These are phyloP conservation scores for Conticribra guillardii DNA, from an alignment of 108 stramenopile species.

Conservation along the genomic window DNA sequence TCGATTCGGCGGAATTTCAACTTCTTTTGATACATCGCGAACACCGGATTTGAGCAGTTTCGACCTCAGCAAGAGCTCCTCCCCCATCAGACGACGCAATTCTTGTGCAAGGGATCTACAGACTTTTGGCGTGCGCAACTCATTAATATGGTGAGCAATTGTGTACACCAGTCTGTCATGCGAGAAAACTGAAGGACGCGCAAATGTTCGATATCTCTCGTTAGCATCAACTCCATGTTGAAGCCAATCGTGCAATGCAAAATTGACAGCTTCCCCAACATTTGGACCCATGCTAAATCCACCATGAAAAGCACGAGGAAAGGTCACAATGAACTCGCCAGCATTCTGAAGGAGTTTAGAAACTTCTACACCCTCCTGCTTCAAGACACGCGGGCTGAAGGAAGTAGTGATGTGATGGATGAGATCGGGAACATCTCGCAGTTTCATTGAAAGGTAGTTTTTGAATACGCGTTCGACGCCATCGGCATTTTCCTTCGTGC, in stretches of 20 bases:
- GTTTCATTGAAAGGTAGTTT: constrained; percentile 90
- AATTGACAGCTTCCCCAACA: constrained; percentile 94
- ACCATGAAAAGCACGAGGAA: constrained; percentile 96
- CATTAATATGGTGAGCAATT: constrained; percentile 82
- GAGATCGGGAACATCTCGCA: constrained; percentile 90
- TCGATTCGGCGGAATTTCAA: constrained; percentile 72
- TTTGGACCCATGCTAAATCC: constrained; percentile 97
- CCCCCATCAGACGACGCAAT: constrained; percentile 71
- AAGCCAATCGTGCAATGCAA: constrained; percentile 95
- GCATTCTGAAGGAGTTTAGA: constrained; percentile 89
- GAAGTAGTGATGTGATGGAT: constrained; percentile 95
- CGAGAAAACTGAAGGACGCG: constrained; percentile 88
- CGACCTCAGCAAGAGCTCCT: constrained; percentile 65
- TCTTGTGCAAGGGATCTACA: constrained; percentile 68
- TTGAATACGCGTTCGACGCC: constrained; percentile 89
- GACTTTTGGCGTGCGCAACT: constrained; percentile 63
- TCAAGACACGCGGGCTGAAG: constrained; percentile 89
- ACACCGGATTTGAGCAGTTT: constrained; percentile 73
- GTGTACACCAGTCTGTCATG: constrained; percentile 93
- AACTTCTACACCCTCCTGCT: constrained; percentile 84
- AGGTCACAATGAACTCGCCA: constrained; percentile 96
- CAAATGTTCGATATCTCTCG: constrained; percentile 88
- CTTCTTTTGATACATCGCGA: constrained; percentile 74
- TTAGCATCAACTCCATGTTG: constrained; percentile 89
- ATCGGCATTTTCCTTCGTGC: constrained; percentile 77